These are phyloP conservation scores for Tuber umbilicatum DNA, from an alignment of 495 filamentous ascomycete species.

Conservation along the genomic window DNA sequence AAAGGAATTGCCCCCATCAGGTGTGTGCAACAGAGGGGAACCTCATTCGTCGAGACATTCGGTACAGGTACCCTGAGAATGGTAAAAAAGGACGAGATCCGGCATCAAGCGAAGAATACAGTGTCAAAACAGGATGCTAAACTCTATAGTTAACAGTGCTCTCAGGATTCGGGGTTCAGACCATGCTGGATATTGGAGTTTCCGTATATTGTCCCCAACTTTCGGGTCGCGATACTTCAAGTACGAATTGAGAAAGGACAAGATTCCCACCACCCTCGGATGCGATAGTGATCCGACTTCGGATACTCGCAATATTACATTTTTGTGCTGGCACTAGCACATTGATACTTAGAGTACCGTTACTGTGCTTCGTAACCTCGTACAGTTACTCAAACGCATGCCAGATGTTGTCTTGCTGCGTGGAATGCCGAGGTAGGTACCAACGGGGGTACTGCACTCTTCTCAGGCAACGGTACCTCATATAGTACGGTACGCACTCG, in stretches of 20 bases:
- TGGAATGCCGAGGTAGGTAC: neutral
- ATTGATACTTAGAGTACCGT: too few relatives aligned
- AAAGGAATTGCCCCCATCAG: neutral
- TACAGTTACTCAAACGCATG: neutral
- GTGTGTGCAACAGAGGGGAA: conserved; percentile 4
- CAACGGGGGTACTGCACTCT: neutral
- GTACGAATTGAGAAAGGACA: neutral
- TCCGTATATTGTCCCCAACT: neutral
- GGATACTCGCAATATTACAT: neutral
- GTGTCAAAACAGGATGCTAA: neutral
- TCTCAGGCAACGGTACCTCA: neutral
- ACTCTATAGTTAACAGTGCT: neutral
- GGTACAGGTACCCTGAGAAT: conserved; percentile 1
- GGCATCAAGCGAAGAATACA: neutral
- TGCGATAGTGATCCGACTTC: neutral
- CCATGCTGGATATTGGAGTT: neutral
- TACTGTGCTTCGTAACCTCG: neutral
- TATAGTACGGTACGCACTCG: neutral
- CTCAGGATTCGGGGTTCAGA: neutral
- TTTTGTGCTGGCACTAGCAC: neutral
- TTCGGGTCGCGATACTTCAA: neutral
- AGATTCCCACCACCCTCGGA: neutral
- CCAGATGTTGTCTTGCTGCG: neutral
- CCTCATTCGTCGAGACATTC: conserved; percentile 5
- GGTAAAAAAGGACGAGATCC: neutral